Conservation (phyloP, 805 yeast genomes). For the Wickerhamiella brachini region DNA sequence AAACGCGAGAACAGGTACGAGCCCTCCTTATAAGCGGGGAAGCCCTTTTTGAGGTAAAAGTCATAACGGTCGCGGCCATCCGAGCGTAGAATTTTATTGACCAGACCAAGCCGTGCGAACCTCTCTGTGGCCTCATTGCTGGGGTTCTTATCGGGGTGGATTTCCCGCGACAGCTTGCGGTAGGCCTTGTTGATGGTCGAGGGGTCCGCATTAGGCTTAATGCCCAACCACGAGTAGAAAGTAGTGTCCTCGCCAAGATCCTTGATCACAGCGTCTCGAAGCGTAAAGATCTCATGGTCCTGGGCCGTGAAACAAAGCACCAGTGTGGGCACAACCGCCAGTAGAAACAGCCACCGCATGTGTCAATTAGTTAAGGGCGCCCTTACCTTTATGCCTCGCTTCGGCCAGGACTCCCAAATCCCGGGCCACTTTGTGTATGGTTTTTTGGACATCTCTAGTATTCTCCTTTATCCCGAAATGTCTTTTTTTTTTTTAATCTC, state of each 20-base stretch:
- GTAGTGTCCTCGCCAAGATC: conserved; percentile 50
- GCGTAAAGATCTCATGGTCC: conserved; percentile 69
- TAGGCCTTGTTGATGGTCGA: conserved; percentile 30
- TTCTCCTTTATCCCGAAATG: too few species aligned
- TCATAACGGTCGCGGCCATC: conserved; percentile 64
- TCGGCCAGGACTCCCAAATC: too few species aligned
- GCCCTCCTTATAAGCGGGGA: conserved; percentile 67
- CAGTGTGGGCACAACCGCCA: conserved; percentile 8
- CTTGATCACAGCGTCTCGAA: conserved; percentile 46
- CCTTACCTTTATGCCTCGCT: not conserved
- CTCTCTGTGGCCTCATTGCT: conserved; percentile 43
- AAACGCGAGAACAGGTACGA: conserved; percentile 50
- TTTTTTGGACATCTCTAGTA: too few species aligned
- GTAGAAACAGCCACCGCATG: not conserved
- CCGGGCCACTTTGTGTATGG: too few species aligned
- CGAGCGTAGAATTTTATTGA: conserved; percentile 54
- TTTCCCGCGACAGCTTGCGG: conserved; percentile 50
- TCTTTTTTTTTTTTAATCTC: too few species aligned
- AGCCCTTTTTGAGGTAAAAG: conserved; percentile 67
- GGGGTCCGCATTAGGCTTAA: conserved; percentile 16
- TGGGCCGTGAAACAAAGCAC: conserved; percentile 37
- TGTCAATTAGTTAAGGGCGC: not conserved
- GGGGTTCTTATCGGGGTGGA: conserved; percentile 78
- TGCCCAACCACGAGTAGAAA: conserved; percentile 49
- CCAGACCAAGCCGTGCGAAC: conserved; percentile 64